phyloP scores from a whole-genome alignment of 1,284 basidiomycete genomes.

The Cryptococcus sp. region DNA sequence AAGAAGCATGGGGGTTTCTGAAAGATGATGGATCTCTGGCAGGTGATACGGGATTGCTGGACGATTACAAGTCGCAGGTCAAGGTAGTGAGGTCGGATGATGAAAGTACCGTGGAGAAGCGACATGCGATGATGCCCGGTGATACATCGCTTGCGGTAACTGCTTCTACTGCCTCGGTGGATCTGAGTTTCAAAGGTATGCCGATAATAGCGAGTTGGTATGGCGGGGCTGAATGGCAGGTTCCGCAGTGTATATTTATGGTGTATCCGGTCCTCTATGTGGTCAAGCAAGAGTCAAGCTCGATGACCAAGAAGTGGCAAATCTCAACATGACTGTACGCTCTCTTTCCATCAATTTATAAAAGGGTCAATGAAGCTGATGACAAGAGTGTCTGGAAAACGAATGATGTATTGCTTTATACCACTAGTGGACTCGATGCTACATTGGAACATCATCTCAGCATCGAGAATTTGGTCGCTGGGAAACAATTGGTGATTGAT shows the following conservation, averaged over 20 bases:
- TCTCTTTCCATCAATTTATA: neutral
- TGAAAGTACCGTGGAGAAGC: too few relatives aligned
- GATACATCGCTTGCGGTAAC: slow-evolving; percentile 3
- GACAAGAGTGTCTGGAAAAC: slow-evolving; percentile 21
- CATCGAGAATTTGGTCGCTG: slow-evolving; percentile 15
- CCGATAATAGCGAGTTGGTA: neutral
- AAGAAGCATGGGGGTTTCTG: slow-evolving; percentile 15
- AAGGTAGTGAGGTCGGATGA: too few relatives aligned
- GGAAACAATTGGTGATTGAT: slow-evolving; percentile 23
- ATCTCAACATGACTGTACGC: slow-evolving; percentile 18
- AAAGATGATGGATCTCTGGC: neutral
- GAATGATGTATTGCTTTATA: slow-evolving; percentile 27
- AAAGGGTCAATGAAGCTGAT: neutral
- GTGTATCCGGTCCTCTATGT: slow-evolving; percentile 13
- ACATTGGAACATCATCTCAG: slow-evolving; percentile 16
- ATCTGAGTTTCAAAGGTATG: slow-evolving; percentile 10
- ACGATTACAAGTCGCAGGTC: too few relatives aligned
- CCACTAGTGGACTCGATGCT: slow-evolving; percentile 17
- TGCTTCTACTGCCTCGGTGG: slow-evolving; percentile 1
- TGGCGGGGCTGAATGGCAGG: neutral
- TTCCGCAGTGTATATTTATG: slow-evolving; percentile 24
- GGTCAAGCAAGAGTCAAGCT: slow-evolving; percentile 16
- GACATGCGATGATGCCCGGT: neutral
- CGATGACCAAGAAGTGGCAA: slow-evolving; percentile 15
- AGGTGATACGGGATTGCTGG: too few relatives aligned